phyloP scores from a whole-genome alignment of 768 basidiomycete species.

The Terana coerulea region DNA sequence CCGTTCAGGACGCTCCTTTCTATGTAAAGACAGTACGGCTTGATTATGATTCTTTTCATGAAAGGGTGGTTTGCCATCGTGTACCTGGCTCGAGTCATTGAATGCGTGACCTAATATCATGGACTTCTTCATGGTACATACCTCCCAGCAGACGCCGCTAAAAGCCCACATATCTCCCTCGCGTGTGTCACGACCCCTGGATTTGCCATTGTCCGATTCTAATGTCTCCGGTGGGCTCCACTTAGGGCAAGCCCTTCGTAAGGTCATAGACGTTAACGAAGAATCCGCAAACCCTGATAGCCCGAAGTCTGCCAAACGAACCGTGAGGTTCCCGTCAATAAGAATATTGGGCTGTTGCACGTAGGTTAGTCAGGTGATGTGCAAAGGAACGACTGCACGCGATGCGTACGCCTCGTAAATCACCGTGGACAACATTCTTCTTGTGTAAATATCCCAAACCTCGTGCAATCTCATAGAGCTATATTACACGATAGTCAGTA shows the following conservation, averaged over 20 bases:
- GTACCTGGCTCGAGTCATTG: neutral
- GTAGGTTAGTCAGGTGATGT: neutral
- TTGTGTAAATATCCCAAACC: neutral
- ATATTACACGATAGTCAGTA: neutral
- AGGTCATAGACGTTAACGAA: neutral
- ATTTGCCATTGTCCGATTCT: neutral
- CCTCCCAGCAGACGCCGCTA: conserved; percentile 6
- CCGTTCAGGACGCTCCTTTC: neutral
- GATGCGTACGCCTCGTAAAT: neutral
- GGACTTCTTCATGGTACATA: neutral
- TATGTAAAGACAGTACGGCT: neutral
- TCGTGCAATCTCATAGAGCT: neutral
- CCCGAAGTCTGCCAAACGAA: neutral
- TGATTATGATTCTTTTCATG: neutral
- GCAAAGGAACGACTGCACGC: neutral
- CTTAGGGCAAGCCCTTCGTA: neutral
- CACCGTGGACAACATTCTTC: neutral
- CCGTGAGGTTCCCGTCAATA: neutral
- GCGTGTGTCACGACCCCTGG: neutral
- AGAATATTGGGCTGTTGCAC: neutral
- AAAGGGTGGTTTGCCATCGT: neutral
- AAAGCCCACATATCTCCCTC: conserved; percentile 1
- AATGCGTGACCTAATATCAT: neutral
- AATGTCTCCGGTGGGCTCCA: neutral
- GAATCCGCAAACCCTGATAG: neutral